These are phyloP conservation scores for Penicillium sp. DNA, from an alignment of 2,329 filamentous ascomycete genomes.

Conservation along the genomic window DNA sequence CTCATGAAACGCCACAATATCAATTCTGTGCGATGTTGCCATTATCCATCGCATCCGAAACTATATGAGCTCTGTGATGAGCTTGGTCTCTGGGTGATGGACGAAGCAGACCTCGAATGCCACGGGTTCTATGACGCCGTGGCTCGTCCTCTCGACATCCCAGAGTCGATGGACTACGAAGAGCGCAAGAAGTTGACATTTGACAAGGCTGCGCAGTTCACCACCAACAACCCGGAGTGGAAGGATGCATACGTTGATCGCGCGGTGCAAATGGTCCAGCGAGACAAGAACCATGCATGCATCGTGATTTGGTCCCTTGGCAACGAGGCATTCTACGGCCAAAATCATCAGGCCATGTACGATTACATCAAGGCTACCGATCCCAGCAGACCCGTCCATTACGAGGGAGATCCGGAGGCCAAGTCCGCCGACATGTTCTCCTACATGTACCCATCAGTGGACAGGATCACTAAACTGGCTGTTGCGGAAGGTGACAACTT, in stretches of 20 bases:
- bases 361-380: conserved; percentile 61
- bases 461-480: neutral
- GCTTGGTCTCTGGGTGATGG: conserved; percentile 39
- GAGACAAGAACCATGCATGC: conserved; percentile 70
- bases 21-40: neutral
- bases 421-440: conserved; percentile 65
- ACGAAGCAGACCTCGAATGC: conserved; percentile 41
- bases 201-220: conserved; percentile 19
- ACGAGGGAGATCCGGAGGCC: conserved; percentile 66
- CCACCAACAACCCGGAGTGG: conserved; percentile 36
- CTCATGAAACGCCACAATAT: conserved; percentile 60
- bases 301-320: conserved; percentile 73
- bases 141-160: conserved; percentile 54
- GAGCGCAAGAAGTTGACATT: conserved; percentile 58
- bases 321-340: conserved; percentile 72
- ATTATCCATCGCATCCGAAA: conserved; percentile 56
- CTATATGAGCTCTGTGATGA: conserved; percentile 36
- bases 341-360: conserved; percentile 69
- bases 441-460: conserved; percentile 61
- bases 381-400: conserved; percentile 62
- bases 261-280: conserved; percentile 62
- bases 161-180: conserved; percentile 60
- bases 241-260: conserved; percentile 68
- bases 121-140: conserved; percentile 39
- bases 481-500: conserved; percentile 49